Evolutionary conservation across 176 grass and related monocot species (phyloP).

Genomic region (Rhipidocladum racemiflorum): DNA sequence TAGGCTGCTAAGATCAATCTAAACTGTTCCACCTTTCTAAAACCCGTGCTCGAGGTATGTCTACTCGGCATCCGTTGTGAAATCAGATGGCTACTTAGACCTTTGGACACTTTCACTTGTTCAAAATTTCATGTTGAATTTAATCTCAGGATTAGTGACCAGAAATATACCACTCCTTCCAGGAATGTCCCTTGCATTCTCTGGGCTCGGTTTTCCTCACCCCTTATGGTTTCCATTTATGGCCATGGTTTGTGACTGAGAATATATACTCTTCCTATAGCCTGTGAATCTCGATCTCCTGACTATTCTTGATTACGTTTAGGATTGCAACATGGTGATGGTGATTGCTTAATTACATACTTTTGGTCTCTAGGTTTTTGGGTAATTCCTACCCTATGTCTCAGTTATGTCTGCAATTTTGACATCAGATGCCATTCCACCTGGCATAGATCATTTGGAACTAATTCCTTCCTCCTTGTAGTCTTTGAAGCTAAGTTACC

Average conservation of each 20-base stretch:
- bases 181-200: not conserved
- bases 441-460: not conserved
- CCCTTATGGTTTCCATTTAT: not conserved
- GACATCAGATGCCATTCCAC: not conserved
- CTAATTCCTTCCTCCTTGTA: constrained; percentile 8
- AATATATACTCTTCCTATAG: not conserved
- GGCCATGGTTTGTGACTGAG: not conserved
- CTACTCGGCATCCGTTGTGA: not conserved
- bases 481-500: constrained; percentile 12
- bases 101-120: not conserved
- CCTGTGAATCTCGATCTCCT: not conserved
- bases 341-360: not conserved
- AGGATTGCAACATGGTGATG: not conserved
- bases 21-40: not conserved
- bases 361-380: not conserved
- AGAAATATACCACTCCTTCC: not conserved
- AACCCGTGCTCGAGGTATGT: not conserved
- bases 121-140: not conserved
- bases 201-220: not conserved
- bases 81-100: not conserved
- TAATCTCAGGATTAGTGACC: not conserved
- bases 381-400: not conserved
- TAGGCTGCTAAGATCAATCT: constrained; percentile 2
- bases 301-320: not conserved
- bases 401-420: not conserved